Conservation (phyloP, 1,284 basidiomycete genomes). For the Ceratobasidium sp. region DNA sequence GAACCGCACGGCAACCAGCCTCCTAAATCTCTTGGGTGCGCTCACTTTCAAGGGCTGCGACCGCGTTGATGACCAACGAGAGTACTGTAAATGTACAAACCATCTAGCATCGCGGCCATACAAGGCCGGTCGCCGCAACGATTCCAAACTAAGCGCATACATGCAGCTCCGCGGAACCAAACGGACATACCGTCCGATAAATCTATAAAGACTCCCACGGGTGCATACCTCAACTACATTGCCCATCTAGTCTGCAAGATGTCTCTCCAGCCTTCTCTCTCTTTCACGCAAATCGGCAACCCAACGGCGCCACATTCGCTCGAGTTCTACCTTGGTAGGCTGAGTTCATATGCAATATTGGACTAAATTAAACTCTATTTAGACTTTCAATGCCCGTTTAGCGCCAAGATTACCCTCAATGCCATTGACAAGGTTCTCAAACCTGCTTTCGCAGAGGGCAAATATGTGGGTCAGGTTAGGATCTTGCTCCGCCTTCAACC, state of each 20-base stretch:
- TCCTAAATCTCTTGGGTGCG: no score
- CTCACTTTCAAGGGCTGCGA: no score
- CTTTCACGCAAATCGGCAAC: constrained; percentile 74
- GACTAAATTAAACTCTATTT: constrained; percentile 42
- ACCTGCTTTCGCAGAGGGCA: constrained; percentile 65
- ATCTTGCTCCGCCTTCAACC: constrained; percentile 81
- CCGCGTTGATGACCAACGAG: no score
- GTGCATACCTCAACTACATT: no score
- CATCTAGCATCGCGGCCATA: no score
- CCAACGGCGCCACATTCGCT: constrained; percentile 78
- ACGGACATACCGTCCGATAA: no score
- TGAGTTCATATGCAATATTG: neutral
- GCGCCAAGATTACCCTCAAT: constrained; percentile 63
- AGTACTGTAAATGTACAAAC: no score
- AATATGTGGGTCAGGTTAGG: constrained; percentile 80
- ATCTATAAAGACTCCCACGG: no score
- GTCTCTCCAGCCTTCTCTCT: constrained; percentile 82
- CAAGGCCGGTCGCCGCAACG: no score
- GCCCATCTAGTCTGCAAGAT: constrained; percentile 54
- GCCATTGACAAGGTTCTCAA: constrained; percentile 67
- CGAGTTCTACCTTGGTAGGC: constrained; percentile 85
- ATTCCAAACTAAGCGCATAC: no score
- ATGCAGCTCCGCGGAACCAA: no score
- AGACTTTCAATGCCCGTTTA: constrained; percentile 45
- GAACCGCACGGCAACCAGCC: no score